phyloP scores from a whole-genome alignment of 2,329 filamentous ascomycete genomes.

The Coleophoma cylindrospora region DNA sequence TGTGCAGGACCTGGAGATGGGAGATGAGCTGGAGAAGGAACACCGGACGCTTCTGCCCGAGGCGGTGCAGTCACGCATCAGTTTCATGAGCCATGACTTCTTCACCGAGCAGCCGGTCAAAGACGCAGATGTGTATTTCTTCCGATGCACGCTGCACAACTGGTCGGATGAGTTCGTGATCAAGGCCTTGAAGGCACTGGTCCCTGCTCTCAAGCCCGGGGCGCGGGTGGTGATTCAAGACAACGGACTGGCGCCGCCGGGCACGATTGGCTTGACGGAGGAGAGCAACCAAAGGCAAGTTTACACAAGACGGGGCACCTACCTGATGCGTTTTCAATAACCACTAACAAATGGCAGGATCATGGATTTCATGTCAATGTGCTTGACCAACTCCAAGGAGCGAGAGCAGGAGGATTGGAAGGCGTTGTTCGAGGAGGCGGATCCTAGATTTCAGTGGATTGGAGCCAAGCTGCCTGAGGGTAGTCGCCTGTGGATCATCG shows the following conservation, averaged over 20 bases:
- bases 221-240: slow-evolving; percentile 26
- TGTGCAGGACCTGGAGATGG: slow-evolving; percentile 25
- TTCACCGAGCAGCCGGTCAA: slow-evolving; percentile 36
- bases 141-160: slow-evolving; percentile 43
- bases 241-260: slow-evolving; percentile 24
- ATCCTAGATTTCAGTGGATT: slow-evolving; percentile 32
- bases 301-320: too few species aligned
- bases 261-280: not conserved
- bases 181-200: slow-evolving; percentile 28
- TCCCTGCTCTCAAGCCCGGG: slow-evolving; percentile 36
- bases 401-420: slow-evolving; percentile 41
- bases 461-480: slow-evolving; percentile 13
- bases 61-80: slow-evolving; percentile 2
- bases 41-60: slow-evolving; percentile 16
- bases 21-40: slow-evolving; percentile 31
- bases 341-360: too few species aligned
- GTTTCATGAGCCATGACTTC: slow-evolving; percentile 33
- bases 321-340: too few species aligned
- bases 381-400: slow-evolving; percentile 35
- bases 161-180: slow-evolving; percentile 34
- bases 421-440: slow-evolving; percentile 38
- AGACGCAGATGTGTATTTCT: slow-evolving; percentile 37
- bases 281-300: too few species aligned
- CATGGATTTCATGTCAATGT: too few species aligned
- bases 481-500: slow-evolving; percentile 53